Conservation (phyloP, 2,329 filamentous ascomycete genomes). For the Colletotrichum tanaceti region DNA sequence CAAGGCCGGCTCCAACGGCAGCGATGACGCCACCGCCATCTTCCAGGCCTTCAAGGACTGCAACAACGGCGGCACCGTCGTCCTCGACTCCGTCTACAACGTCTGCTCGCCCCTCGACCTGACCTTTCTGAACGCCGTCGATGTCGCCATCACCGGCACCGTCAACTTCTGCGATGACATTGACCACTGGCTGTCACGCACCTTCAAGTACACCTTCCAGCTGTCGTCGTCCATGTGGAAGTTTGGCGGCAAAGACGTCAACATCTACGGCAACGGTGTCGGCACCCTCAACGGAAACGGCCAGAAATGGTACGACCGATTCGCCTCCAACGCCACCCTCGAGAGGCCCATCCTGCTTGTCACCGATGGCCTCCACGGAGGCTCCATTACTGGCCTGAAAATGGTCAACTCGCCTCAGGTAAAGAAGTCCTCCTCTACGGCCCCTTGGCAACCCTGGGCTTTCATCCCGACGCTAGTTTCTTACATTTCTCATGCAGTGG, state of each 20-base stretch:
- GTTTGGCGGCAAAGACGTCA: conserved; percentile 57
- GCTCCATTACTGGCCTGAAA: conserved; percentile 68
- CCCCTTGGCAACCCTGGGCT: too few relatives aligned
- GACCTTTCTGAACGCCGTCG: conserved; percentile 72
- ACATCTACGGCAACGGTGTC: conserved; percentile 69
- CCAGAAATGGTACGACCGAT: conserved; percentile 73
- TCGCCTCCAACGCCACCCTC: conserved; percentile 65
- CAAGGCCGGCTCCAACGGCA: conserved; percentile 46
- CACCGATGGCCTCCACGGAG: conserved; percentile 66
- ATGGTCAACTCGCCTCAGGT: conserved; percentile 66
- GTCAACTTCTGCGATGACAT: conserved; percentile 75
- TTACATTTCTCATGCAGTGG: conserved; percentile 43
- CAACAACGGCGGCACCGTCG: conserved; percentile 71
- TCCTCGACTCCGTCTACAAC: conserved; percentile 69
- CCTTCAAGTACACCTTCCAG: conserved; percentile 74
- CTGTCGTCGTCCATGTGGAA: conserved; percentile 63
- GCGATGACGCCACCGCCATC: conserved; percentile 54
- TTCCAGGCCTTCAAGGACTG: conserved; percentile 66
- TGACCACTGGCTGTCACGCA: conserved; percentile 74
- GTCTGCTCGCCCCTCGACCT: conserved; percentile 74
- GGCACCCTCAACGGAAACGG: conserved; percentile 69
- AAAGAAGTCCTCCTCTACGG: conserved; percentile 14
- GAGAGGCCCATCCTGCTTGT: conserved; percentile 70
- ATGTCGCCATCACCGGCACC: conserved; percentile 67
- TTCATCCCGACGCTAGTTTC: too few relatives aligned